A percentile compares a stretch with the other conserved stretches of the same genome.
These are phyloP conservation scores for Neltuma alba DNA, from an alignment of 306 rosid species.

Conservation along the genomic window DNA sequence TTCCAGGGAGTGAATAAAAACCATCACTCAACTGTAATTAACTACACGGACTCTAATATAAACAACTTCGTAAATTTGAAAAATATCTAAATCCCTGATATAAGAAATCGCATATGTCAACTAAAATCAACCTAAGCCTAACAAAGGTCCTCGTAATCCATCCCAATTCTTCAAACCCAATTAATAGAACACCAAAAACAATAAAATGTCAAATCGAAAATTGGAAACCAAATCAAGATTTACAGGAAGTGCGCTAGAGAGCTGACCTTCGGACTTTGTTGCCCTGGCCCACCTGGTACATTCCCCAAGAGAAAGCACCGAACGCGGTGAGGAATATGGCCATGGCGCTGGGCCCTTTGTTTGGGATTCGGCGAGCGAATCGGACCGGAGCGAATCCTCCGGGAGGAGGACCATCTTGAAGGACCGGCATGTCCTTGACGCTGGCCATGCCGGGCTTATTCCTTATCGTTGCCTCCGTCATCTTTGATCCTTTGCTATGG, in stretches of 20 bases:
- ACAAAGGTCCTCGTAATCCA: background rate
- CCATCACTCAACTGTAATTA: background rate
- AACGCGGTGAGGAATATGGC: constrained; percentile 80
- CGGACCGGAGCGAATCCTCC: constrained; percentile 98
- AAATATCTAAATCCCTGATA: background rate
- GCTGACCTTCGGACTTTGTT: constrained; percentile 90
- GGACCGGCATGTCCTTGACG: constrained; percentile 97
- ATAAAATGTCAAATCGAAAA: background rate
- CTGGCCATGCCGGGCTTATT: constrained; percentile 98
- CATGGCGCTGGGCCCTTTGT: constrained; percentile 84
- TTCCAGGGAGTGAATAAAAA: background rate
- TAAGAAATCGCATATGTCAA: background rate
- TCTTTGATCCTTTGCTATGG: constrained; percentile 34
- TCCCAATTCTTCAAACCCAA: background rate
- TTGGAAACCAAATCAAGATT: background rate
- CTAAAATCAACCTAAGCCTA: constrained; percentile 3
- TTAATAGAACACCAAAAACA: background rate
- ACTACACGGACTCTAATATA: background rate
- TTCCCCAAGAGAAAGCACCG: constrained; percentile 93
- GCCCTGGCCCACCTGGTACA: constrained; percentile 98
- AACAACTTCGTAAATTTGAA: background rate
- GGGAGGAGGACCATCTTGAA: constrained; percentile 99
- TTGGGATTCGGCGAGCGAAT: constrained; percentile 98
- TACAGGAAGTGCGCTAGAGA: background rate
- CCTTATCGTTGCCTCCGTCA: constrained; percentile 94